Base-by-base conservation (phyloP, 345 rosid species). In the Hypericum androsaemum region DNA sequence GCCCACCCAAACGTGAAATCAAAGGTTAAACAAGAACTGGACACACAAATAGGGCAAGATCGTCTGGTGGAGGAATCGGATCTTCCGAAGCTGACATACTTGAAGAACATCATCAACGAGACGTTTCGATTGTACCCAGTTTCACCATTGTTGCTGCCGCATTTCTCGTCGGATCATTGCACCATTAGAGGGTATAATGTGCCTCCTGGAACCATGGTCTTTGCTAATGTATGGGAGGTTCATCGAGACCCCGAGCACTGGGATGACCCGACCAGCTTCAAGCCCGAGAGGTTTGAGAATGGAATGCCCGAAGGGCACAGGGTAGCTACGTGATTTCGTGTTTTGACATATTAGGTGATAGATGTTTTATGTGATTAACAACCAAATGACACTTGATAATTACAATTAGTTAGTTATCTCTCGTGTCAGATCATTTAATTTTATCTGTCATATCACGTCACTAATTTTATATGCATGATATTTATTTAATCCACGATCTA, bases 91-190 rank as follows among this genome's bases (percentile, higher is more conserved):
- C 44, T 54, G 14, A 40, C 6, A 39, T 54, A 54, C 9, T 35
- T 54, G 37, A 14, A 54, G 28, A 54, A 41, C 7, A 37, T 54
- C 5, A 54, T 54, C 37, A 41, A 40, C 9, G 50, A 46, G 50
- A 46, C 50, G 8, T 32, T 46, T 10, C 50, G 50, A 9, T 32
- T 46, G 28, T 46, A 46, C 14, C 50, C 50, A 7, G 11, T 32
- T 3, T 17, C 22, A 8, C 50, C 50, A 14, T 14, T 46, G 50
- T 32, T 46, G 50, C 7, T 46, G 28, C 32, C 50, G 3, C 50
- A 46, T 10, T 17, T 13, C 15, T 46, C 50, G 50, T 3, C 15
- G 8, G 50, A 46, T 17, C 28, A n/a, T 13, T 13, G 28, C 7
- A 45, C 5, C 8, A 28, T 45, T 6, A 12, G 50, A 13, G 50